A percentile compares a stretch with the other conserved stretches of the same genome.
Evolutionary conservation across 306 rosid species (phyloP).

Genomic region (Sicyos edulis): DNA sequence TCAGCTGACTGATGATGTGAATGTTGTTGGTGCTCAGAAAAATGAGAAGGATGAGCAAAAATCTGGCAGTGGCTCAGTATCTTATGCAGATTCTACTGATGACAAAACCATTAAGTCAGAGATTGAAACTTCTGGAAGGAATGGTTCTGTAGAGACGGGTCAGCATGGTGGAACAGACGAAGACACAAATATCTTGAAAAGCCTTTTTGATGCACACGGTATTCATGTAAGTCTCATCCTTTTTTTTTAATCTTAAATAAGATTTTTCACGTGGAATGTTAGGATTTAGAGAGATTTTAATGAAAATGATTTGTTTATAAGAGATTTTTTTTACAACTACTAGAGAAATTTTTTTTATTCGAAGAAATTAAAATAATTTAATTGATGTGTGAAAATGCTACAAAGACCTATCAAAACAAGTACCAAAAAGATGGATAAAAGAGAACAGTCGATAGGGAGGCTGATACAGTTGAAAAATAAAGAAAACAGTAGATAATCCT

Average conservation of each 20-base stretch:
- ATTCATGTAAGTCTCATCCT: slow-evolving; percentile 59
- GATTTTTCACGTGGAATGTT: slow-evolving; percentile 11
- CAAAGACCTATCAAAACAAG: too few species aligned
- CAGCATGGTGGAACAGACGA: slow-evolving; percentile 45
- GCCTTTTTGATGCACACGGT: slow-evolving; percentile 78
- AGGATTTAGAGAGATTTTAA: slow-evolving; percentile 10
- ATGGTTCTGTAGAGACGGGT: slow-evolving; percentile 62
- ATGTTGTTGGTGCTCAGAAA: slow-evolving; percentile 45
- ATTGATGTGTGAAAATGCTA: too few species aligned
- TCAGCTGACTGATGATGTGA: slow-evolving; percentile 62
- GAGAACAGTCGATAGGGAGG: too few species aligned
- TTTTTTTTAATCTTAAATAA: slow-evolving; percentile 15
- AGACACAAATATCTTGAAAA: slow-evolving; percentile 62
- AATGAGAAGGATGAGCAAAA: slow-evolving; percentile 38
- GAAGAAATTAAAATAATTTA: too few species aligned
- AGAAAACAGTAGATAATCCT: too few species aligned
- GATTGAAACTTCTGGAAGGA: slow-evolving; percentile 31
- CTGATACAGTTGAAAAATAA: too few species aligned
- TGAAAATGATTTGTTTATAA: neutral
- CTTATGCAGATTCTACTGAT: slow-evolving; percentile 29
- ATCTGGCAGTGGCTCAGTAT: slow-evolving; percentile 25
- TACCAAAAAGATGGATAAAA: too few species aligned
- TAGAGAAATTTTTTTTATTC: too few species aligned
- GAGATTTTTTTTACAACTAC: too few species aligned
- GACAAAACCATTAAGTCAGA: slow-evolving; percentile 31